These are phyloP conservation scores for Coprinopsis strossmayeri DNA, from an alignment of 768 basidiomycete genomes.

Conservation along the genomic window DNA sequence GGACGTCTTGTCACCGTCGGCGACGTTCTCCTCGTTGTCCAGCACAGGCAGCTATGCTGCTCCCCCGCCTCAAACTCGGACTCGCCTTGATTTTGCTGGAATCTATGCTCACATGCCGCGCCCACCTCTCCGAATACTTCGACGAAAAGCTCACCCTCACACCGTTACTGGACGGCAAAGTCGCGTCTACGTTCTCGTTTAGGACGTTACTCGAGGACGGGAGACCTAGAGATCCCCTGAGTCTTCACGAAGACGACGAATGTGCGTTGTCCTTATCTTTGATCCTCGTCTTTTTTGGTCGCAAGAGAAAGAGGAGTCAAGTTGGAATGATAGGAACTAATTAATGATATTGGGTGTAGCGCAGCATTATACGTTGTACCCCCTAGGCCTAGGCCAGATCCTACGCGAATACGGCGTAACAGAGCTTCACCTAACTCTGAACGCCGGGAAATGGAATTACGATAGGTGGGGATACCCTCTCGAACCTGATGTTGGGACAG, in stretches of 20 bases:
- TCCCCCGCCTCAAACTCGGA: not conserved
- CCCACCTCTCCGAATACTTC: constrained; percentile 34
- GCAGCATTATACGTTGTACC: constrained; percentile 85
- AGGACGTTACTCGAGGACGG: constrained; percentile 51
- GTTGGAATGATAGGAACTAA: no score
- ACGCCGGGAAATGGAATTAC: constrained; percentile 91
- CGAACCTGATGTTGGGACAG: constrained; percentile 70
- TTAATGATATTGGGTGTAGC: constrained; percentile 31
- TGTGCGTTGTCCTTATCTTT: constrained; percentile 24
- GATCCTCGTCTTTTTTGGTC: no score
- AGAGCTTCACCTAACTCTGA: constrained; percentile 84
- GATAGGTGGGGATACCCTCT: constrained; percentile 77
- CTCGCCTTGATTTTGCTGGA: not conserved
- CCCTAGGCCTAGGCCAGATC: constrained; percentile 81
- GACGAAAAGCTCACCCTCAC: constrained; percentile 37
- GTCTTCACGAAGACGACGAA: constrained; percentile 42
- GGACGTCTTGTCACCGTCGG: not conserved
- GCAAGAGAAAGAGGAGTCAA: no score
- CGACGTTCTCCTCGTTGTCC: not conserved
- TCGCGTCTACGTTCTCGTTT: constrained; percentile 78
- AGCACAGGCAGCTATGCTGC: not conserved
- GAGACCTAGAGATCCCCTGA: constrained; percentile 49
- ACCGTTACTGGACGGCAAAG: constrained; percentile 74
- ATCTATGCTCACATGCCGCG: not conserved
- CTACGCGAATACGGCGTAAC: constrained; percentile 80